Base-by-base conservation (phyloP, 768 basidiomycete species). In the Cyclocybe cylindracea region DNA sequence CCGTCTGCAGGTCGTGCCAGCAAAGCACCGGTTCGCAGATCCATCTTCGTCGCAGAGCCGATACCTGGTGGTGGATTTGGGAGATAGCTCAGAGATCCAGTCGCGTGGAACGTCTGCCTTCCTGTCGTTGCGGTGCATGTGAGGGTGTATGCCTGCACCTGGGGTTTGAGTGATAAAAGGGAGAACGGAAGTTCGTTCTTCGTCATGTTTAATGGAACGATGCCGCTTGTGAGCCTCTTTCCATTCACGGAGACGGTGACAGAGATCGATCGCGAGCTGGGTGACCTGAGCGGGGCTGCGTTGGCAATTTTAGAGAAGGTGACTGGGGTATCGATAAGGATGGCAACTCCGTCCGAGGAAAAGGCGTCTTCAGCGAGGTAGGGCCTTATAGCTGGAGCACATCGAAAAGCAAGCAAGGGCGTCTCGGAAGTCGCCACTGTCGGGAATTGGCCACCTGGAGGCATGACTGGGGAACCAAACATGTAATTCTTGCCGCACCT, bases 401-500 rank as follows among this genome's bases (percentile, higher is more conserved):
- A 86, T 8, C 81, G 79, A 36, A 86, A 65, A 7, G 82, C 79
- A 19, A 85, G 73, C 37, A 83, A 73, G n/a, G 83, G 68, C 1
- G 61, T 63, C 0, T 68, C 44, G 6, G 57, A 50, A 11, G 45
- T 44, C 10, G 40, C 39, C 3, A 54, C 49, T 39, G 53, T 44
- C 4, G 54, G 56, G 34, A 63, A 64, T 43, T 57, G 18, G 19
- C 61, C 61, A 61, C 81, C 82, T 36, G 83, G 82, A 6, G 71
- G 65, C 6, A 71, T 67, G 29, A 76, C 48, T 11, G 71, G 72
- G 34, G 71, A 67, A 1, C 68, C 67, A 3, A 73, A 60, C 72
- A 72, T 77, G 58, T 85, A 85, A 47, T 81, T 70, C 56, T 84
- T 85, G 29, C 75, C 76, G 56, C 83, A 84, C 82, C 82, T 84